Percentiles rank a stretch among this genome's conserved stretches.
phyloP scores from a whole-genome alignment of 306 rosid species.

The Senna tora region DNA sequence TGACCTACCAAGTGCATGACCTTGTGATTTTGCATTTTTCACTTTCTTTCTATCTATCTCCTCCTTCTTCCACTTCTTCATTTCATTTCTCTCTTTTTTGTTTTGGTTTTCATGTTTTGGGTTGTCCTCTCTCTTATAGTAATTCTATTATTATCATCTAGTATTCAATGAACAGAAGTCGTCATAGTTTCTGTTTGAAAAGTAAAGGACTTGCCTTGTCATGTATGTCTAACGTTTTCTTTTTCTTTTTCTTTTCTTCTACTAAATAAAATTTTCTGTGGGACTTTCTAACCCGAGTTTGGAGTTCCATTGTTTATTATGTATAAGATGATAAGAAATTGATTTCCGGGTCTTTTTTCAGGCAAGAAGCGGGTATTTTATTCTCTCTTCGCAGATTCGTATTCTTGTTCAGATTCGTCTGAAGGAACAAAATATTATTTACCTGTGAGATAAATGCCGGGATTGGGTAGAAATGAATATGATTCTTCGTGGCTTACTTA shows the following conservation, averaged over 20 bases:
- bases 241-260: slow-evolving; percentile 5
- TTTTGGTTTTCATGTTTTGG: no score
- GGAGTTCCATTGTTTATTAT: slow-evolving; percentile 2
- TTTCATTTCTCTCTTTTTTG: no score
- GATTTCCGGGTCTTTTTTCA: slow-evolving; percentile 28
- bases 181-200: slow-evolving; percentile 17
- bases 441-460: slow-evolving; percentile 32
- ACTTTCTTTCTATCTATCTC: no score
- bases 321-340: slow-evolving; percentile 20
- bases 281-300: slow-evolving; percentile 2
- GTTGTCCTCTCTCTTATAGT: background rate
- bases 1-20: background rate
- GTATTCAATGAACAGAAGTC: background rate
- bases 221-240: background rate
- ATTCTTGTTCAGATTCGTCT: slow-evolving; percentile 43
- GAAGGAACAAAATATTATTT: slow-evolving; percentile 35
- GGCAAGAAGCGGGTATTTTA: slow-evolving; percentile 1
- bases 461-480: slow-evolving; percentile 53
- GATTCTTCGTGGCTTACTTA: slow-evolving; percentile 63
- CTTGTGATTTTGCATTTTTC: background rate
- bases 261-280: background rate
- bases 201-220: slow-evolving; percentile 26
- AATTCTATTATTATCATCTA: slow-evolving; percentile 1
- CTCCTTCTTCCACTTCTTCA: background rate
- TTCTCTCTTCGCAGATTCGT: slow-evolving; percentile 37